Conservation (phyloP, 1,284 basidiomycete species). For the Ganoderma multipileum region DNA sequence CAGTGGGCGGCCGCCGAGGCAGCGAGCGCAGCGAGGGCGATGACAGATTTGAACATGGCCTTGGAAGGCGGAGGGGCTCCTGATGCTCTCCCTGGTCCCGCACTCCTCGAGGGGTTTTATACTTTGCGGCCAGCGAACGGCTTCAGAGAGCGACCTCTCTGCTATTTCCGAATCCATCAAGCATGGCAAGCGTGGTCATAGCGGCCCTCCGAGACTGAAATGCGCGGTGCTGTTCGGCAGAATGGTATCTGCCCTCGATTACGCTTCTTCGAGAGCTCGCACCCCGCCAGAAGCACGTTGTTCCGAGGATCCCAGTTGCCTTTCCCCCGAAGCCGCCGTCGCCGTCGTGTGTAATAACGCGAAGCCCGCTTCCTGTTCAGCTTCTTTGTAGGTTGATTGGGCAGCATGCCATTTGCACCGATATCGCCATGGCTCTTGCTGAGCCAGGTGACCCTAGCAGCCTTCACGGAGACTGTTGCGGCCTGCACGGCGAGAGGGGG, state of each 20-base stretch:
- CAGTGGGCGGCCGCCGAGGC: slow-evolving; percentile 30
- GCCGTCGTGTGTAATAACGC: slow-evolving; percentile 4
- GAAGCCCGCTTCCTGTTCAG: background rate
- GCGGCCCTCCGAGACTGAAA: background rate
- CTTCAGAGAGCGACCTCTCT: background rate
- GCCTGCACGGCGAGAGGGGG: background rate
- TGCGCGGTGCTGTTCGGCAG: background rate
- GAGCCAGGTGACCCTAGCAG: background rate
- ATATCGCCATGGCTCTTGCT: background rate
- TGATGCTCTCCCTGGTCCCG: slow-evolving; percentile 8
- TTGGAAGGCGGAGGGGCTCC: slow-evolving; percentile 11
- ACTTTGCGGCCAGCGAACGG: slow-evolving; percentile 1
- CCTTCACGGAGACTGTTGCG: background rate
- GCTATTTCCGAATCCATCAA: background rate
- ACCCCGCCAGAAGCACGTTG: background rate
- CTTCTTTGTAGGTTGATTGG: background rate
- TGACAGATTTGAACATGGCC: slow-evolving; percentile 26
- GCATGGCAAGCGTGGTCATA: background rate
- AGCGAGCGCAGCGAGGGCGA: slow-evolving; percentile 27
- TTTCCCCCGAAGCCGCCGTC: slow-evolving; percentile 1
- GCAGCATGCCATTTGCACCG: background rate
- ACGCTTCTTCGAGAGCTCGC: background rate
- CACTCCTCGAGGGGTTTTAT: slow-evolving; percentile 11
- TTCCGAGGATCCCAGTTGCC: background rate
- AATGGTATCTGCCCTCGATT: background rate